These are phyloP conservation scores for Phaeosphaeria sp. DNA, from an alignment of 2,329 filamentous ascomycete species.

Conservation along the genomic window DNA sequence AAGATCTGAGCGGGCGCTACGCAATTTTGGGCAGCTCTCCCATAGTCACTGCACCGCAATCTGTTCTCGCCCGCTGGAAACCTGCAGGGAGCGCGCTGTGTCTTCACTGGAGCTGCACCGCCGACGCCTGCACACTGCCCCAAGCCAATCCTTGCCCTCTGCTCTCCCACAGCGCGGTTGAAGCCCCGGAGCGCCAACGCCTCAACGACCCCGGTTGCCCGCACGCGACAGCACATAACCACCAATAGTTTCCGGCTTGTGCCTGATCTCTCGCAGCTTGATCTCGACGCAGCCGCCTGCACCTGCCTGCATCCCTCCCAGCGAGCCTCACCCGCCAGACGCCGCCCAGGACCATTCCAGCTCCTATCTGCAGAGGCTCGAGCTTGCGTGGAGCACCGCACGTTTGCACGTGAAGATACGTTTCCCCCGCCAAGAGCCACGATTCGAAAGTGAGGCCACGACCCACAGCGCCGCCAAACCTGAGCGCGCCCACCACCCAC, in stretches of 20 bases:
- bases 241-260: conserved; percentile 32
- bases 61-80: conserved; percentile 24
- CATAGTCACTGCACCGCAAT: conserved; percentile 20
- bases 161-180: background rate
- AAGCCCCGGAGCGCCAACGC: background rate
- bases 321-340: conserved; percentile 1
- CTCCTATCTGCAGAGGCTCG: conserved; percentile 2
- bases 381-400: conserved; percentile 18
- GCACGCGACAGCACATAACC: conserved; percentile 45
- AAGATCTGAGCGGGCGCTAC: conserved; percentile 21
- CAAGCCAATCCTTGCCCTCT: background rate
- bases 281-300: conserved; percentile 21
- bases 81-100: background rate
- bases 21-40: conserved; percentile 15
- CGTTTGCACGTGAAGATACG: conserved; percentile 45
- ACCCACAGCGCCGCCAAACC: conserved; percentile 17
- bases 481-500: conserved; percentile 21
- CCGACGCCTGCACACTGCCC: background rate
- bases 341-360: conserved; percentile 3
- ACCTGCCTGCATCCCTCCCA: conserved; percentile 8
- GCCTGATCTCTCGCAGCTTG: conserved; percentile 31
- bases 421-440: conserved; percentile 33
- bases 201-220: conserved; percentile 29
- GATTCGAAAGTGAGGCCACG: conserved; percentile 20
- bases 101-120: background rate